Evolutionary conservation across 345 rosid genomes (phyloP).

Genomic region (Gynandropsis gynandra): DNA sequence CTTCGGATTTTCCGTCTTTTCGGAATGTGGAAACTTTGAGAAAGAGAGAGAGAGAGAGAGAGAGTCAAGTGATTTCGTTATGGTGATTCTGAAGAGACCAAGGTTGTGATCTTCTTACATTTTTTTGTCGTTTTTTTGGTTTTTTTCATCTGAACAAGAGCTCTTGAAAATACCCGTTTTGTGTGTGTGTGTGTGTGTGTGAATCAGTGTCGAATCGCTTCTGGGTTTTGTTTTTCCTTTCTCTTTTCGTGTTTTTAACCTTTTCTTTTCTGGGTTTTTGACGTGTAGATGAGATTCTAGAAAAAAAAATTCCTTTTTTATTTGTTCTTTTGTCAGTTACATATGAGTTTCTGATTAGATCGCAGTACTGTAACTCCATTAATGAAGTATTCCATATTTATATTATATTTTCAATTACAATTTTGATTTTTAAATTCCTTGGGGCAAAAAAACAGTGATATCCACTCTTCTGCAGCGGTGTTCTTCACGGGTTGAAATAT

Average conservation of each 20-base stretch:
- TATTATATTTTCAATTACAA: not conserved
- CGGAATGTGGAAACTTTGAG: slow-evolving; percentile 25
- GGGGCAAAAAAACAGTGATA: not conserved
- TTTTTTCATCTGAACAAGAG: no score
- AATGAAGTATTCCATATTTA: slow-evolving; percentile 8
- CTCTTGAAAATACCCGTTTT: no score
- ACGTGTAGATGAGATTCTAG: not conserved
- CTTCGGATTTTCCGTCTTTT: slow-evolving; percentile 46
- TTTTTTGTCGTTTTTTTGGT: not conserved
- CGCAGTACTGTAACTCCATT: slow-evolving; percentile 21
- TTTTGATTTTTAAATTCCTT: not conserved
- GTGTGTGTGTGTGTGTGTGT: no score
- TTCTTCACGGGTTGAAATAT: slow-evolving; percentile 24
- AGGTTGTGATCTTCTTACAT: slow-evolving; percentile 10
- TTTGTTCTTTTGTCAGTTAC: slow-evolving; percentile 18
- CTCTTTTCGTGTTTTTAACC: no score
- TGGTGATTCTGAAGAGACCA: not conserved
- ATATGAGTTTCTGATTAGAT: slow-evolving; percentile 20
- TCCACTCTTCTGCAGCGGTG: slow-evolving; percentile 5
- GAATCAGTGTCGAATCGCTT: slow-evolving; percentile 7
- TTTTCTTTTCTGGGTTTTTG: no score
- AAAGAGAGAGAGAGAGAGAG: slow-evolving; percentile 15
- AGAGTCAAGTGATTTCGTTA: not conserved
- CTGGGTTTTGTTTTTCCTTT: not conserved
- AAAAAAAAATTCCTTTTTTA: slow-evolving; percentile 4